Evolutionary conservation across 345 rosid genomes (phyloP).

Genomic region (Moricandia moricandioides): DNA sequence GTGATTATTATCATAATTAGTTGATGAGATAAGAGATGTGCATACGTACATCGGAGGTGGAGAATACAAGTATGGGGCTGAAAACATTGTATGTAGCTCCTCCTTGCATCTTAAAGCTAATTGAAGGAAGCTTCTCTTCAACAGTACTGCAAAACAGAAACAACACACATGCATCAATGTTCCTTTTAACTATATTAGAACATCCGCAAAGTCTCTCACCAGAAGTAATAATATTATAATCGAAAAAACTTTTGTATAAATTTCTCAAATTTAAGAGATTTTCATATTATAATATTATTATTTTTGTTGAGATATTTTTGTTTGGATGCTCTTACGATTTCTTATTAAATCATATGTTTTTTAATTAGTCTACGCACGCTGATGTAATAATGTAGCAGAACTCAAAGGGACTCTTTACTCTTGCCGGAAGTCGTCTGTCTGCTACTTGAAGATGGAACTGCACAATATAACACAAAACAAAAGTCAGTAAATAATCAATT

Average conservation of each 20-base stretch:
- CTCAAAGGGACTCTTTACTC: slow-evolving; percentile 53
- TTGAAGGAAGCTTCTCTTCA: slow-evolving; percentile 39
- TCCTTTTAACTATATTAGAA: too few relatives aligned
- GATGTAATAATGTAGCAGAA: slow-evolving; percentile 73
- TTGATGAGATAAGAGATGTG: slow-evolving; percentile 3
- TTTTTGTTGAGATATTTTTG: too few relatives aligned
- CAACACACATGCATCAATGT: not conserved
- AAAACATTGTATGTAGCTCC: slow-evolving; percentile 41
- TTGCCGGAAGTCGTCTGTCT: slow-evolving; percentile 44
- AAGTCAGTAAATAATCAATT: not conserved
- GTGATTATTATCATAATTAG: not conserved
- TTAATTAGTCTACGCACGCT: slow-evolving; percentile 15
- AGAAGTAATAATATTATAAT: too few relatives aligned
- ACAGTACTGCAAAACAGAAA: slow-evolving; percentile 39
- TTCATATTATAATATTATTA: too few relatives aligned
- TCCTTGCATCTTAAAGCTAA: slow-evolving; percentile 72
- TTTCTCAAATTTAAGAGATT: too few relatives aligned
- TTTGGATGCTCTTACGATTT: too few relatives aligned
- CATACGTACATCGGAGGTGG: slow-evolving; percentile 17
- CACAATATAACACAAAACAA: slow-evolving; percentile 14
- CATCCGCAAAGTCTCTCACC: too few relatives aligned
- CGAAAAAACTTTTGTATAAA: too few relatives aligned
- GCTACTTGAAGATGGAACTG: slow-evolving; percentile 59
- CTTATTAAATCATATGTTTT: not conserved
- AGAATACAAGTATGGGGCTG: slow-evolving; percentile 31